These are phyloP conservation scores for Mrakia blollopis DNA, from an alignment of 768 basidiomycete genomes.

Conservation along the genomic window DNA sequence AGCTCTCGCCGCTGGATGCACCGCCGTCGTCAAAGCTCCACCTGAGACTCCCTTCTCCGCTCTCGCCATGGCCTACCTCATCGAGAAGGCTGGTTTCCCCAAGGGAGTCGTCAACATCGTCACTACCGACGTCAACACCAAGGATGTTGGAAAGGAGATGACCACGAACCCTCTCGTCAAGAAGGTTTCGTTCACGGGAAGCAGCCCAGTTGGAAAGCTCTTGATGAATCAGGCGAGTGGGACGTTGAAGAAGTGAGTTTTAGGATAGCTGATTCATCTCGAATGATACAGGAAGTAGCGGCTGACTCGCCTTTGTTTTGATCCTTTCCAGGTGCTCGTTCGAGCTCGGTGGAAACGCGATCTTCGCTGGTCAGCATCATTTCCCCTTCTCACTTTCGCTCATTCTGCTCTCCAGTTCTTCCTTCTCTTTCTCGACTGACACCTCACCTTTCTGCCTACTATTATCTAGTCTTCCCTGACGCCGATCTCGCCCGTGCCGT, in stretches of 20 bases:
- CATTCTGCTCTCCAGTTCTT: background rate
- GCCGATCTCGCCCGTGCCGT: conserved; percentile 90
- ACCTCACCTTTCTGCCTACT: background rate
- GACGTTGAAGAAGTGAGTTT: conserved; percentile 71
- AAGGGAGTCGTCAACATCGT: conserved; percentile 93
- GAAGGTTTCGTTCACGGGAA: conserved; percentile 90
- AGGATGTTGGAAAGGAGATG: conserved; percentile 87
- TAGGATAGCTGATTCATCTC: background rate
- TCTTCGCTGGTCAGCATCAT: conserved; percentile 62
- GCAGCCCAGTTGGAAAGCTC: conserved; percentile 63
- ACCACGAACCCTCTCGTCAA: conserved; percentile 79
- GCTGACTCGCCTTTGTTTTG: background rate
- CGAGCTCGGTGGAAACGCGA: conserved; percentile 90
- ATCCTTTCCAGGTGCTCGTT: conserved; percentile 59
- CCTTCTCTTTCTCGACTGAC: background rate
- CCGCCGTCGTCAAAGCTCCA: conserved; percentile 76
- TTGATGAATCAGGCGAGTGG: conserved; percentile 67
- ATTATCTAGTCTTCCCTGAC: conserved; percentile 68
- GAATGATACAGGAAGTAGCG: conserved; percentile 3
- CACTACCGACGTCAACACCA: conserved; percentile 76
- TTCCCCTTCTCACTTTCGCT: background rate
- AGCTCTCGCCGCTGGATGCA: conserved; percentile 69
- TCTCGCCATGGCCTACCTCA: conserved; percentile 53
- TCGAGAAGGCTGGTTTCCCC: conserved; percentile 78
- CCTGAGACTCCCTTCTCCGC: conserved; percentile 91